Conservation (phyloP, 2,329 filamentous ascomycete species). For the Diaporthe velutina region DNA sequence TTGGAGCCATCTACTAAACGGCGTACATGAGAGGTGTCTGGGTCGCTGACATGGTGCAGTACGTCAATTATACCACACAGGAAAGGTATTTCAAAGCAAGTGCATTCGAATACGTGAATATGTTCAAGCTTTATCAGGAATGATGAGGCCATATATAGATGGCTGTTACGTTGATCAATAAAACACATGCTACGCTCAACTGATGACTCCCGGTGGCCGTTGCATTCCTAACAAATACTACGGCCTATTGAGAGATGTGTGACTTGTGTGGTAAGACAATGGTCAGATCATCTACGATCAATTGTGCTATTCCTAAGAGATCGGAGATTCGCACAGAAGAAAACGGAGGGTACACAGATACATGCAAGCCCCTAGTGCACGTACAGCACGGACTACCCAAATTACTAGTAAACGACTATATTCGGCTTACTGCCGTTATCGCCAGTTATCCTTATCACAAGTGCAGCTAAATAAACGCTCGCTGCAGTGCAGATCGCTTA, state of each 20-base stretch:
- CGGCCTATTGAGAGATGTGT: background rate
- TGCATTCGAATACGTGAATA: slow-evolving; percentile 21
- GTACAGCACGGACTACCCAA: no score
- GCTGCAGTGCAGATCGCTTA: no score
- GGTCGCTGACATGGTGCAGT: background rate
- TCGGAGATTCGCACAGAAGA: no score
- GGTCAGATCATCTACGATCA: no score
- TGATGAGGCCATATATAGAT: background rate
- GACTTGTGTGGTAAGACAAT: background rate
- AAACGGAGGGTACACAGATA: no score
- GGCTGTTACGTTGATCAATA: background rate
- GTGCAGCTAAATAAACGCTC: no score
- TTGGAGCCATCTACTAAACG: background rate
- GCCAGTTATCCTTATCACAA: no score
- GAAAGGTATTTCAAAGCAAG: slow-evolving; percentile 33
- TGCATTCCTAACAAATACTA: background rate
- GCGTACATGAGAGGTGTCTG: accelerated
- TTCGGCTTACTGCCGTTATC: no score
- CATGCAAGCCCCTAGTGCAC: no score
- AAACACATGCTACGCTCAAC: background rate
- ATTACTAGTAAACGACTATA: no score
- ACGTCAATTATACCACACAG: slow-evolving; percentile 26
- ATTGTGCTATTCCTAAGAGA: no score
- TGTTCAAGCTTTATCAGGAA: slow-evolving; percentile 14
- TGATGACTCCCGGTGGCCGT: background rate